Conservation (phyloP, 2,329 filamentous ascomycete species). For the Hysterium pulicare region DNA sequence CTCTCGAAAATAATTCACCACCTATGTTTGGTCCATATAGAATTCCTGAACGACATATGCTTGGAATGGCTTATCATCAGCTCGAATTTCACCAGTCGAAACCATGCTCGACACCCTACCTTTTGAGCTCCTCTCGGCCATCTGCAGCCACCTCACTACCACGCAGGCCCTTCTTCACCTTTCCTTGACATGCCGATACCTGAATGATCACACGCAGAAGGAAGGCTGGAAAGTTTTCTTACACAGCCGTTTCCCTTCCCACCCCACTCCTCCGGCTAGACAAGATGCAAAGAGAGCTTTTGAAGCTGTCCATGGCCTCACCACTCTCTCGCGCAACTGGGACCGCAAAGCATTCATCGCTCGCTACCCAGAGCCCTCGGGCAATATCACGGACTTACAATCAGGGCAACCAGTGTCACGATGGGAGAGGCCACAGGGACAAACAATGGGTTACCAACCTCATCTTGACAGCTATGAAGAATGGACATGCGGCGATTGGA, state of each 20-base stretch:
- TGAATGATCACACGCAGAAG: constrained; percentile 45
- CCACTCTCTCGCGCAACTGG: constrained; percentile 56
- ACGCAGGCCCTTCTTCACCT: constrained; percentile 45
- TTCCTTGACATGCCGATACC: constrained; percentile 43
- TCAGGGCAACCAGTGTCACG: constrained; percentile 24
- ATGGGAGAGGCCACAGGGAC: constrained; percentile 43
- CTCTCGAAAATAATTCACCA: no score
- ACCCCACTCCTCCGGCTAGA: constrained; percentile 22
- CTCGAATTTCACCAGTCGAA: no score
- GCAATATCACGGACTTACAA: constrained; percentile 35
- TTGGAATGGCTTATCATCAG: no score
- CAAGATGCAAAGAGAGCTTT: constrained; percentile 39
- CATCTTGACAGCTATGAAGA: constrained; percentile 57
- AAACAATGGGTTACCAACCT: constrained; percentile 59
- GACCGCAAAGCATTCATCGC: constrained; percentile 55
- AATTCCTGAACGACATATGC: no score
- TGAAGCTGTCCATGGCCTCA: constrained; percentile 53
- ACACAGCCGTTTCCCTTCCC: constrained; percentile 45
- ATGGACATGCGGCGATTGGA: constrained; percentile 40
- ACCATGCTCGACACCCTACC: constrained; percentile 22
- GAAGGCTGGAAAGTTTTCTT: constrained; percentile 51
- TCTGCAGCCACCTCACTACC: constrained; percentile 42
- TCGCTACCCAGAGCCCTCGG: constrained; percentile 48
- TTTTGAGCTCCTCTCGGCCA: constrained; percentile 36
- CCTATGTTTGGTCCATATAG: no score